Evolutionary conservation across 1,284 basidiomycete genomes (phyloP), one percentile per base, ranked within the genome.

Genomic region (Tremellales sp.): DNA sequence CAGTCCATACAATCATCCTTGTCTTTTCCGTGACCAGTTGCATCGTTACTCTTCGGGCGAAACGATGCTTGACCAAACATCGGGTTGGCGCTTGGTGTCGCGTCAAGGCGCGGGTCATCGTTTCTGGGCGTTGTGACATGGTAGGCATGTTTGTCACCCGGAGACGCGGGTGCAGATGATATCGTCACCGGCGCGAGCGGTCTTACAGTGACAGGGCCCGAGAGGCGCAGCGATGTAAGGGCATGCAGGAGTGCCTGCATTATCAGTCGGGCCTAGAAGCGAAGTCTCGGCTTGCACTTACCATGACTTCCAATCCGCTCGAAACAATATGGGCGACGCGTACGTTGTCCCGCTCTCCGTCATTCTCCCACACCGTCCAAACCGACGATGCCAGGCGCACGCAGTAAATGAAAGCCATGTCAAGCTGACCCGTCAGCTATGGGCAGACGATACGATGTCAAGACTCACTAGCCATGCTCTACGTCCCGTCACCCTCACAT

Each of bases 1-100:
- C 70, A 72, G 36, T 72, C 70, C 70, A 72, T 72, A 4, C 58
- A 48, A 19, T 65, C 62, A 13, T 43, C 37, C n/a, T 43, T 31
- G 6, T 6, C 15, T 36, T 36, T 4, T 8, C 8, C 29, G 13
- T 36, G 33, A 8, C 43, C 40, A 26, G 19, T 24, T 12, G 50
- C 45, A 40, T 45, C 45, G 17, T 45, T 43, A 7, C 45, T 41
- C 2, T 40, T 39, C 23, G 22, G 15, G 2, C 49, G 31, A 0
- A 67, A 50, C 0, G 68, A 67, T 1, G 56, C 40, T 39, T 64
- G 61, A 15, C 70, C 68, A 37, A 70, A 70, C 15, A 69, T 52
- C 1, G 64, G 62, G 31, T 57, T 60, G 12, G 48, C 52, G 44
- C 44, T 48, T 15, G 47, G 24, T 22, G 26, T 41, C 21, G 25